Evolutionary conservation across 2,329 filamentous ascomycete species (phyloP).

Genomic region (Exophiala oligosperma): DNA sequence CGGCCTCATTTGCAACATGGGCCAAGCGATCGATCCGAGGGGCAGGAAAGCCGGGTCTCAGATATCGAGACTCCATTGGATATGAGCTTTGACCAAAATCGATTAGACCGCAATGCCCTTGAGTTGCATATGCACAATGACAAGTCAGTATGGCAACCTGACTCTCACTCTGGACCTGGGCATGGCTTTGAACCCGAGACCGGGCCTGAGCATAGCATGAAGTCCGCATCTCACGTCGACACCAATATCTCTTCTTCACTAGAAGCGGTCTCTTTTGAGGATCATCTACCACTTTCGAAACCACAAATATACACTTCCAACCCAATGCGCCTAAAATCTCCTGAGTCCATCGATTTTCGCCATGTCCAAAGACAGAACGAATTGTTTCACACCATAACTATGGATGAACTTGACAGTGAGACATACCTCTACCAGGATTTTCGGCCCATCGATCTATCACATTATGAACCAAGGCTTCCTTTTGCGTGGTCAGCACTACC

Average conservation of each 20-base stretch:
- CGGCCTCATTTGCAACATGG: background rate
- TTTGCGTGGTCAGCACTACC: conserved; percentile 29
- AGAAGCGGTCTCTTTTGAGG: conserved; percentile 24
- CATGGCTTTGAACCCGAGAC: too few relatives aligned
- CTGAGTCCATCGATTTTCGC: background rate
- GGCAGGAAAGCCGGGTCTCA: conserved; percentile 1
- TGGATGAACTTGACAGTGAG: conserved; percentile 22
- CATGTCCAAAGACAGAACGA: background rate
- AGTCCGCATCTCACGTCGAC: conserved; percentile 7
- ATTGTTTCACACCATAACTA: conserved; percentile 2
- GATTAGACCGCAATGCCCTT: background rate
- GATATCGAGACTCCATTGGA: conserved; percentile 12
- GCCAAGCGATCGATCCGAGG: background rate
- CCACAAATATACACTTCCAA: conserved; percentile 24
- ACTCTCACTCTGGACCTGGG: background rate
- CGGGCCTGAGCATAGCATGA: background rate
- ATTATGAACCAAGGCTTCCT: conserved; percentile 25
- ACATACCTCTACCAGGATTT: conserved; percentile 27
- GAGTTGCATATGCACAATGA: background rate
- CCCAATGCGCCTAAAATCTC: conserved; percentile 11
- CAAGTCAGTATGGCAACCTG: conserved; percentile 6
- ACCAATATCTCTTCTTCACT: conserved; percentile 19
- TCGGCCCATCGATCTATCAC: conserved; percentile 27
- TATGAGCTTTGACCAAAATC: conserved; percentile 16
- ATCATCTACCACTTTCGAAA: conserved; percentile 5